Evolutionary conservation across 176 grass and related monocot species (phyloP).

Genomic region (Musa itinerans): DNA sequence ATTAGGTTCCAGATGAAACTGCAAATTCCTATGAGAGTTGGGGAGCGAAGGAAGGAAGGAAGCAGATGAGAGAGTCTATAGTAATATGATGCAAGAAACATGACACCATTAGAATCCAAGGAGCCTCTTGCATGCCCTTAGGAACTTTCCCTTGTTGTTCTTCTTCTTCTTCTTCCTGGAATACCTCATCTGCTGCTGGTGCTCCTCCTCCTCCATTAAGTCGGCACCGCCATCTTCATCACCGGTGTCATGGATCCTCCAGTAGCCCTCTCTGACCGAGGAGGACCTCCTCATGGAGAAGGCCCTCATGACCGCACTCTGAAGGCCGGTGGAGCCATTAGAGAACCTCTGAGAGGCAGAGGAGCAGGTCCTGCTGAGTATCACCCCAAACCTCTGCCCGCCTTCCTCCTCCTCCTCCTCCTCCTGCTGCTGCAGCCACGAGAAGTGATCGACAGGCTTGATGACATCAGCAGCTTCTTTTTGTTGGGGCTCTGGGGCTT

Average conservation of each 20-base stretch:
- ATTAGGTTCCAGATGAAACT: too few species aligned
- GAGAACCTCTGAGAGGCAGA: conserved; percentile 37
- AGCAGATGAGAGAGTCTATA: too few species aligned
- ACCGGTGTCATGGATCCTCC: conserved; percentile 31
- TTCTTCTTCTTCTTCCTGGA: neutral
- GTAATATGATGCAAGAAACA: neutral
- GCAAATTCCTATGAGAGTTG: too few species aligned
- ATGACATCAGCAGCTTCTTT: neutral
- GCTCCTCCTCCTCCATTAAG: neutral
- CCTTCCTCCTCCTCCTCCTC: neutral
- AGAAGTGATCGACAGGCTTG: neutral
- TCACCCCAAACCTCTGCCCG: conserved; percentile 22
- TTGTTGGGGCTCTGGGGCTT: neutral
- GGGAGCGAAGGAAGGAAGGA: too few species aligned
- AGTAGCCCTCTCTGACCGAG: conserved; percentile 32
- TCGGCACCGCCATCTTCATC: conserved; percentile 1
- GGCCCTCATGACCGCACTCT: conserved; percentile 23
- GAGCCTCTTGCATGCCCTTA: conserved; percentile 35
- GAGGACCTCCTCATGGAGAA: conserved; percentile 41
- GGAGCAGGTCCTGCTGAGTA: conserved; percentile 30
- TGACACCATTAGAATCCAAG: conserved; percentile 20
- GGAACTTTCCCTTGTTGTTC: conserved; percentile 5
- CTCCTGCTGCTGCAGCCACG: neutral
- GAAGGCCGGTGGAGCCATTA: conserved; percentile 4
- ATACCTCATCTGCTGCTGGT: neutral